phyloP scores from a whole-genome alignment of 2,329 filamentous ascomycete species.

The Dactylellina leptospora region DNA sequence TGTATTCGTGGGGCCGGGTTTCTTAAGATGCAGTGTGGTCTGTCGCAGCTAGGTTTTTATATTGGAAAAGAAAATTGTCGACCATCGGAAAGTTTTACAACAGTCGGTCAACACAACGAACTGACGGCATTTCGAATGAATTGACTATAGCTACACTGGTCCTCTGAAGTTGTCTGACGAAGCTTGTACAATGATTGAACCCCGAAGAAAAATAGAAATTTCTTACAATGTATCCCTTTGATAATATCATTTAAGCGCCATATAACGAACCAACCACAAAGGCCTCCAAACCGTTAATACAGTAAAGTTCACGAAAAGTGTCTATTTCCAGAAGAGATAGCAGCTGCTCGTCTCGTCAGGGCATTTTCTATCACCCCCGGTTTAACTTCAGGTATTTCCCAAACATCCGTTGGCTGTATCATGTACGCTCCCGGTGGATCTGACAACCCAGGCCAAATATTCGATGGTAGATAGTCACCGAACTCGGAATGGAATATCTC shows the following conservation, averaged over 20 bases:
- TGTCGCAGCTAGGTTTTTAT: conserved; percentile 23
- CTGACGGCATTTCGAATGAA: too few relatives aligned
- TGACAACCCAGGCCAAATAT: conserved; percentile 82
- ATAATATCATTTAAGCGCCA: too few relatives aligned
- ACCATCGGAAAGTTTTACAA: conserved; percentile 27
- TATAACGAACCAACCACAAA: not conserved
- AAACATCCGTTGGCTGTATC: conserved; percentile 56
- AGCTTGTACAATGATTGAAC: too few relatives aligned
- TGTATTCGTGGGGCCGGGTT: not conserved
- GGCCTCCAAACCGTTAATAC: not conserved
- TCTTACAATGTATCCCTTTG: too few relatives aligned
- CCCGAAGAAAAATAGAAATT: too few relatives aligned
- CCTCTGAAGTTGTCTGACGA: too few relatives aligned
- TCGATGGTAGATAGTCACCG: conserved; percentile 84
- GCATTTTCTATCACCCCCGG: conserved; percentile 48
- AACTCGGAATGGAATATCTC: conserved; percentile 82
- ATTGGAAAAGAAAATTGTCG: conserved; percentile 22
- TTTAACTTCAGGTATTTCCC: conserved; percentile 47
- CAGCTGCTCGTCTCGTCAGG: conserved; percentile 40
- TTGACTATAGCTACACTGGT: too few relatives aligned
- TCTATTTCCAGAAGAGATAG: conserved; percentile 43
- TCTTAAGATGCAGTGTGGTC: conserved; percentile 10
- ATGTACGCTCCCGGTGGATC: conserved; percentile 60
- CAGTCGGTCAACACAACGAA: conserved; percentile 32
- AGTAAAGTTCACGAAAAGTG: conserved; percentile 12